Evolutionary conservation across 1,284 basidiomycete species (phyloP), one percentile per base, ranked within the genome.

Genomic region (Trametes hirsuta): DNA sequence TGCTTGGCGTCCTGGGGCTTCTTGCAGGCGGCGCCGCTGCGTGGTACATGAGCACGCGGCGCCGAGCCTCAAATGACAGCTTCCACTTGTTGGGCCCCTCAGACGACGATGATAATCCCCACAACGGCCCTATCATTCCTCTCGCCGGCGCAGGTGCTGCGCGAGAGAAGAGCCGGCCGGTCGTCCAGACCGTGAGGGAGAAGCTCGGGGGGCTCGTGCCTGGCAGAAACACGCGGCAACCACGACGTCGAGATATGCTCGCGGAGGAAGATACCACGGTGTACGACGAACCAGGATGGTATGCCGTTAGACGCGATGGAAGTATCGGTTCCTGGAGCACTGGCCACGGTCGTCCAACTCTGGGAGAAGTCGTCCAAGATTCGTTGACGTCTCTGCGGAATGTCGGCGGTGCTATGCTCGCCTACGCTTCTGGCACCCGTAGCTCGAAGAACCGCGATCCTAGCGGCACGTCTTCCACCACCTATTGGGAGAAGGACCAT

Each of bases 241-340:
- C 60, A 41, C 41, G 75, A 61, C 76, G 88, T 37, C 78, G 81
- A 34, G 89, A 92, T 69, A 91, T 92, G 84, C 80, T 92, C 37
- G 89, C 84, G 2, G 89, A 92, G 60, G 90, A 92, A 72, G 90
- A 92, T 67, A 79, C 81, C 1, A 76, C 79, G 12, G 80, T 83
- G 21, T 84, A 87, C 57, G 78, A 66, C 25, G 52, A 62, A 21
- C 47, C 62, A 8, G 58, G 59, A 6, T 64, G 66, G 59, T 60
- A 62, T 35, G 48, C 58, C 14, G 55, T 70, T 4, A 64, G 63
- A n/a, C 59, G 71, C 25, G 66, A 71, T 30, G 59, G 68, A n/a
- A 74, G 72, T 59, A 65, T 68, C 21, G 66, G 67, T 2, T 73
- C 70, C 2, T 69, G 71, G 67, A 67, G 61, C 42, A 68, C 69